Base-by-base conservation (phyloP, 768 basidiomycete species). In the Mycena leptocephala region DNA sequence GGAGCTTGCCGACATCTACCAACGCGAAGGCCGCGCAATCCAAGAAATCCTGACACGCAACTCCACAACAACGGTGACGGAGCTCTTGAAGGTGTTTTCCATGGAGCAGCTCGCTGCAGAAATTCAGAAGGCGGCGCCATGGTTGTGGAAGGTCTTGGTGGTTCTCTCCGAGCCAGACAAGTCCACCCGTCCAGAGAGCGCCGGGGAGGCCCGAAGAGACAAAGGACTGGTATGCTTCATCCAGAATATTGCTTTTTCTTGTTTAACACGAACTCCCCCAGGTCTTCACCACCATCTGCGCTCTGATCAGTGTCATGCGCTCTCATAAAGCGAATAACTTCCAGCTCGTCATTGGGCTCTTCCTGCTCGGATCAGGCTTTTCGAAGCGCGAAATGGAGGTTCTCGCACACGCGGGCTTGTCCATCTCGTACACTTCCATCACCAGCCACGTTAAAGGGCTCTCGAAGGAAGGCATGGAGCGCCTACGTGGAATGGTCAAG, bases 261-360 rank as follows among this genome's bases (percentile, higher is more conserved):
- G n/a, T n/a, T n/a, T n/a, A n/a, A n/a, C n/a, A n/a, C n/a, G n/a
- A 11, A 46, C 14, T 46, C 22, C 16, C 43, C 9, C 59, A 79
- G 78, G 76, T 79, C 16, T 74, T 77, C 33, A n/a, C n/a, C n/a
- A 66, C 78, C 1, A 64, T 79, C n/a, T 79, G 75, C 39, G 62
- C 75, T 0, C 70, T 79, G 46, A 56, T 79, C 4, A 62, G 59
- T 20, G 24, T 79, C 22, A 3, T 72, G 22, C 67, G 78, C 4
- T 74, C 72, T 8, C 76, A 79, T 39, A 65, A 59, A n/a, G 76
- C 73, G 8, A 79, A 77, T 53, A 61, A 79, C 53, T 79, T 77
- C 43, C 76, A 77, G 58, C 30, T 67, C 0, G 70, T 79, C 1
- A 77, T 79, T n/a, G n/a, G n/a, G n/a, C n/a, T n/a, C n/a, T n/a